Conservation (phyloP, 2,329 filamentous ascomycete species). For the Pestalotiopsis sp. region DNA sequence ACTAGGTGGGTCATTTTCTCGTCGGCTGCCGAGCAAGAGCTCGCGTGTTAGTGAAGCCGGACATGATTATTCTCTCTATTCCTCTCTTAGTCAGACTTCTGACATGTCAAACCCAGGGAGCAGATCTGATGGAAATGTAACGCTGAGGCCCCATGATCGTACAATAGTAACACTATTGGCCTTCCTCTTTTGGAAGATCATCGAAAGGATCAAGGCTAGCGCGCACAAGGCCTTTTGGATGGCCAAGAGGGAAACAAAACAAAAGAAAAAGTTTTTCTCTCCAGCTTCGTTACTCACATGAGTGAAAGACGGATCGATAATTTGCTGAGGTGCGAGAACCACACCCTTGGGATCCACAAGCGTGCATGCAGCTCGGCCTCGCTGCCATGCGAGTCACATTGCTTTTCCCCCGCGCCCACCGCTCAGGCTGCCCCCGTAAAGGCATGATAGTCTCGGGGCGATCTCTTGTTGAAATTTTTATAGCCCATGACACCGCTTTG, state of each 20-base stretch:
- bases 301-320: slow-evolving; percentile 1
- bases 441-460: not conserved
- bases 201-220: slow-evolving; percentile 3
- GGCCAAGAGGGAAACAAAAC: not conserved
- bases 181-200: slow-evolving; percentile 6
- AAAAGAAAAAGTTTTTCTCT: not conserved
- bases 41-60: not conserved
- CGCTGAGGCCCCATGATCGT: slow-evolving; percentile 9
- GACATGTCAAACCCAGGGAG: not conserved
- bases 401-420: not conserved
- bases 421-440: not conserved
- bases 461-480: not conserved
- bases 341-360: slow-evolving; percentile 6
- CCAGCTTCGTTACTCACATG: slow-evolving; percentile 5
- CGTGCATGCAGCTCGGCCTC: not conserved
- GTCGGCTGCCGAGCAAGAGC: not conserved
- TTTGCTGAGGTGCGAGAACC: slow-evolving; percentile 1
- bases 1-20: not conserved
- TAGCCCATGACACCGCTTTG: not conserved
- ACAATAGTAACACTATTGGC: not conserved
- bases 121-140: not conserved
- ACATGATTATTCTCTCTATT: not conserved
- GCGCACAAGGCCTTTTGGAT: not conserved
- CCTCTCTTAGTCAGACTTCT: not conserved
- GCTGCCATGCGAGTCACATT: slow-evolving; percentile 6